Percentiles rank a stretch among this genome's conserved stretches.
Conservation (phyloP, 495 filamentous ascomycete species). For the Xylaria grammica region DNA sequence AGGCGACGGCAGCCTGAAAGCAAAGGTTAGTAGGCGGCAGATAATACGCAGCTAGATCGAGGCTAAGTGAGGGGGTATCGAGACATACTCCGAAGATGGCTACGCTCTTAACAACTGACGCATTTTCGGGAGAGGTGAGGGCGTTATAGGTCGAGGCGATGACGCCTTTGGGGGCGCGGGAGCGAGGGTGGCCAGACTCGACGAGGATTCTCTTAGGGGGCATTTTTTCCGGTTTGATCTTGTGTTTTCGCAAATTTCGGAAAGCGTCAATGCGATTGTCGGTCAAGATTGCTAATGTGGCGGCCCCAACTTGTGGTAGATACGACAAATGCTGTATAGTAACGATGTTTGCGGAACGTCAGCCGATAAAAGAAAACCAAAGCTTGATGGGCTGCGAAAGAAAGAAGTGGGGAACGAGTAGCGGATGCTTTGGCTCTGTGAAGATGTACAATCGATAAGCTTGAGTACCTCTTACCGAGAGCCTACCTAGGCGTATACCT, state of each 20-base stretch:
- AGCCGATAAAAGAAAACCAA: not conserved
- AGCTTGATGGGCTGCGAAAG: not conserved
- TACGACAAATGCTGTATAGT: no score
- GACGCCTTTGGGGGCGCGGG: conserved; percentile 44
- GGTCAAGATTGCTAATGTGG: no score
- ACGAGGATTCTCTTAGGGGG: conserved; percentile 43
- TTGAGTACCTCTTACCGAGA: no score
- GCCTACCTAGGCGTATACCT: no score
- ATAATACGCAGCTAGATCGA: not conserved
- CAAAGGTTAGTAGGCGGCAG: not conserved
- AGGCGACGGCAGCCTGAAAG: conserved; percentile 69
- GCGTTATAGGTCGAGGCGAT: conserved; percentile 61
- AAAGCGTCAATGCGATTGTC: no score
- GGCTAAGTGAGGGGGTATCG: not conserved
- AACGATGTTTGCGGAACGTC: not conserved
- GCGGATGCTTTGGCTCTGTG: not conserved
- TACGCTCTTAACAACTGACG: conserved; percentile 73
- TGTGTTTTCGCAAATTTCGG: no score
- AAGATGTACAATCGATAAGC: not conserved
- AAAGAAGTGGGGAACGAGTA: not conserved
- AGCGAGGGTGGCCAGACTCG: conserved; percentile 27
- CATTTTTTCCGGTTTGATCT: conserved; percentile 36
- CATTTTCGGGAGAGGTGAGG: conserved; percentile 74
- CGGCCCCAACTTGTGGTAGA: no score
- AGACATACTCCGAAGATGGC: conserved; percentile 74